A percentile compares a stretch with the other conserved stretches of the same genome.
phyloP scores from a whole-genome alignment of 495 filamentous ascomycete species.

The Podospora sp. region DNA sequence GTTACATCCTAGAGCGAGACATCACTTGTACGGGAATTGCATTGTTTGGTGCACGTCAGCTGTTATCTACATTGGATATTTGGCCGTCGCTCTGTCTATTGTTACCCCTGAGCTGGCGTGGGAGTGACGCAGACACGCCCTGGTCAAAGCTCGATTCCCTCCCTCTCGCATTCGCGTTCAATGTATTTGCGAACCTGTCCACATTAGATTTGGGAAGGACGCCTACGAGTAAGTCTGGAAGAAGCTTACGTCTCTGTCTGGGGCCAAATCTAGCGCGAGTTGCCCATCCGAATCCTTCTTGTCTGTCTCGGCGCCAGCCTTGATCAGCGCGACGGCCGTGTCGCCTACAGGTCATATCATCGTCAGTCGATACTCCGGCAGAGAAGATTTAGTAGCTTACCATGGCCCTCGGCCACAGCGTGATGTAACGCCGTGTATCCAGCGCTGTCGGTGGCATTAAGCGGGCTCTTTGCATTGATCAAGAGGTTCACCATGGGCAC shows the following conservation, averaged over 20 bases:
- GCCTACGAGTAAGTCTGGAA: too few relatives aligned
- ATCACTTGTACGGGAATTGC: background rate
- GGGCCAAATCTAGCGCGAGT: constrained; percentile 79
- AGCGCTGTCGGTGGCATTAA: constrained; percentile 83
- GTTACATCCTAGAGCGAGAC: background rate
- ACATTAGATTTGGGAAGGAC: background rate
- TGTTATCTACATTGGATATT: background rate
- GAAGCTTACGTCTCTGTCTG: constrained; percentile 59
- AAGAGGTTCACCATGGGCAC: constrained; percentile 82
- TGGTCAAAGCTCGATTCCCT: constrained; percentile 71
- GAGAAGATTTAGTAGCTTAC: constrained; percentile 30
- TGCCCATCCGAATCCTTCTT: constrained; percentile 74
- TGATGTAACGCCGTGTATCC: constrained; percentile 92
- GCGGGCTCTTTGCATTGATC: constrained; percentile 74
- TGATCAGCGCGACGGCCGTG: constrained; percentile 78
- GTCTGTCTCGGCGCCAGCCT: constrained; percentile 80
- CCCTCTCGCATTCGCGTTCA: constrained; percentile 74
- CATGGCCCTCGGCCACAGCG: constrained; percentile 90
- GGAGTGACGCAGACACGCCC: background rate
- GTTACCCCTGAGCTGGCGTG: background rate
- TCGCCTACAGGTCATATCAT: constrained; percentile 53
- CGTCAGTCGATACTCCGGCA: too few relatives aligned
- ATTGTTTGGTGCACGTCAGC: background rate
- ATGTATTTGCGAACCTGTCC: constrained; percentile 74
- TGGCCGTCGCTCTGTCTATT: background rate